Base-by-base conservation (phyloP, 202 grass and related monocot species). In the Cymbopogon flexuosus region DNA sequence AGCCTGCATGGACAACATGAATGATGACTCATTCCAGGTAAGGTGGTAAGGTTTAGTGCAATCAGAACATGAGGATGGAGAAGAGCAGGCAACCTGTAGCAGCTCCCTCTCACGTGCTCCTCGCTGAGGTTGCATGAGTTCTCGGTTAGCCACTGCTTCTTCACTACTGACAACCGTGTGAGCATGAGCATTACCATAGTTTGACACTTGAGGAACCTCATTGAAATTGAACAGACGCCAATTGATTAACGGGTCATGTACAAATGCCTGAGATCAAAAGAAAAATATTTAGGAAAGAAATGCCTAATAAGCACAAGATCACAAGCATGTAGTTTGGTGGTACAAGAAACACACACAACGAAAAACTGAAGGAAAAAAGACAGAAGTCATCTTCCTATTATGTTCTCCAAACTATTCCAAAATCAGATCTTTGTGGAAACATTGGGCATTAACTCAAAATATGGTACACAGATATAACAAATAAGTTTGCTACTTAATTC, bases 201-300 rank as follows among this genome's bases (percentile, higher is more conserved):
- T 92, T 37, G 91, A 72, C 86, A 93, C 88, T 98, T 98, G 95
- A 81, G 92, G 95, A 70, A 98, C 95, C 89, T 98, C 95, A 60
- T 93, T 98, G 80, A 98, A 98, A 90, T 95, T 95, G 86, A 98
- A 95, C 76, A 98, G 58, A 71, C 95, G 90, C 95, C 95, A 98
- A 75, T 98, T 98, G 73, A 98, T 98, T 31, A 98, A 78, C 2
- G 95, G 95, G 76, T 98, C 95, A 86, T 98, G 95, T 58, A 98
- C 95, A 89, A 93, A 98, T 69, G 95, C 95, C 95, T 98, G 87
- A 77, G 65, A 80, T 22, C 35, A 88, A 79, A 15, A 70, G 40
- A 42, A 80, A 46, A 73, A 36, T 59, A 71, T 54, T 68, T 57
- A 22, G 5, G 7, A 57, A 88, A 43, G 41, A 36, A 77, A 60